Evolutionary conservation across 495 filamentous ascomycete genomes (phyloP).

Genomic region (Neurospora sublineolata): DNA sequence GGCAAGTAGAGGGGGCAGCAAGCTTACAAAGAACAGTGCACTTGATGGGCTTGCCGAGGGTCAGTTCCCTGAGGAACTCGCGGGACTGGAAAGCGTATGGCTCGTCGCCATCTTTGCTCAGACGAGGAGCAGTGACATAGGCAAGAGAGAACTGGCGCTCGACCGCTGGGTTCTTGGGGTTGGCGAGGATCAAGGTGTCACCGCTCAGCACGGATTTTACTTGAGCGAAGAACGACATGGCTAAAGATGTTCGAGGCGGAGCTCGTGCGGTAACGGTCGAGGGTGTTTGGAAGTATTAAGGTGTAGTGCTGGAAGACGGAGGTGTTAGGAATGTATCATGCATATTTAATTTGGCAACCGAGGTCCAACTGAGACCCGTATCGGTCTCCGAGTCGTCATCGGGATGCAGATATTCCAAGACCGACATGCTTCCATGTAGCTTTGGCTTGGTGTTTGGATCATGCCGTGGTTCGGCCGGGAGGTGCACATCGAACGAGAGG

Average conservation of each 20-base stretch:
- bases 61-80: slow-evolving; percentile 71
- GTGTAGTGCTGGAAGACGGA: background rate
- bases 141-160: slow-evolving; percentile 83
- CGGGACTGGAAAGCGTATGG: slow-evolving; percentile 84
- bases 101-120: slow-evolving; percentile 86
- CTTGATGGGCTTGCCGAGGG: slow-evolving; percentile 77
- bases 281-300: background rate
- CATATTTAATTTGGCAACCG: background rate
- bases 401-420: background rate
- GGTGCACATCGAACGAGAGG: background rate
- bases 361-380: background rate
- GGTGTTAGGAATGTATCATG: background rate
- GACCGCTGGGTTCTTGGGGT: slow-evolving; percentile 57
- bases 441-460: background rate
- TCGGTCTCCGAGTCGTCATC: background rate
- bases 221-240: slow-evolving; percentile 48
- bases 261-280: background rate
- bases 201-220: slow-evolving; percentile 92
- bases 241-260: background rate
- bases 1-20: background rate
- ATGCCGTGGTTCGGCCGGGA: background rate
- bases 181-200: slow-evolving; percentile 74
- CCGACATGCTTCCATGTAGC: background rate
- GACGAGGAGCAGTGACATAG: slow-evolving; percentile 76
- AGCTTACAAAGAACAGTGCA: slow-evolving; percentile 54